Conservation (phyloP, 768 basidiomycete genomes). For the Sporobolomyces phaffii region DNA sequence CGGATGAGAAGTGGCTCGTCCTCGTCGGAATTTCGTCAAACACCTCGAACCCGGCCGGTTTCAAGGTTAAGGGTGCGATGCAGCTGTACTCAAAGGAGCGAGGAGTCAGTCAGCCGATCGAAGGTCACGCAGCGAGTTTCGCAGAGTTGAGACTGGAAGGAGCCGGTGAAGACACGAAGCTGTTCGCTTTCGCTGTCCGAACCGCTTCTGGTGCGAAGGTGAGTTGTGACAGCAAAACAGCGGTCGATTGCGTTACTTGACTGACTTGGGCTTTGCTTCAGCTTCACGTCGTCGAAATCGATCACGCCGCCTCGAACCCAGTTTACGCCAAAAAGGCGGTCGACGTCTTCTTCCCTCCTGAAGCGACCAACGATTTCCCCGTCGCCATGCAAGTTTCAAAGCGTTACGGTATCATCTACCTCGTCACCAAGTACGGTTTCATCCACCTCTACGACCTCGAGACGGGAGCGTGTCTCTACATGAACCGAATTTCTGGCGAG, state of each 20-base stretch:
- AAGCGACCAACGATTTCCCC: conserved; percentile 96
- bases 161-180: conserved; percentile 72
- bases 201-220: conserved; percentile 98
- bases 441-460: conserved; percentile 99
- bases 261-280: too few relatives aligned
- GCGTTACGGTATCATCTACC: conserved; percentile 83
- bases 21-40: conserved; percentile 91
- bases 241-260: too few relatives aligned
- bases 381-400: conserved; percentile 99
- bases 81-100: conserved; percentile 91
- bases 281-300: conserved; percentile 98
- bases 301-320: conserved; percentile 85
- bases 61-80: conserved; percentile 98
- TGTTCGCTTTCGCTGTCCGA: conserved; percentile 91
- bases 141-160: conserved; percentile 87
- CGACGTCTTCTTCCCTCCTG: conserved; percentile 97
- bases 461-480: conserved; percentile 93
- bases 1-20: conserved; percentile 96
- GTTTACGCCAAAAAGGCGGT: conserved; percentile 95
- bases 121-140: conserved; percentile 96
- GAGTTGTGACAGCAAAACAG: too few relatives aligned
- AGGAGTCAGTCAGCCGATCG: conserved; percentile 92
- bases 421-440: conserved; percentile 98
- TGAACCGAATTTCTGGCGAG: conserved; percentile 99
- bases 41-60: conserved; percentile 82